Evolutionary conservation across 768 basidiomycete genomes (phyloP).

Genomic region (Imleria badia): DNA sequence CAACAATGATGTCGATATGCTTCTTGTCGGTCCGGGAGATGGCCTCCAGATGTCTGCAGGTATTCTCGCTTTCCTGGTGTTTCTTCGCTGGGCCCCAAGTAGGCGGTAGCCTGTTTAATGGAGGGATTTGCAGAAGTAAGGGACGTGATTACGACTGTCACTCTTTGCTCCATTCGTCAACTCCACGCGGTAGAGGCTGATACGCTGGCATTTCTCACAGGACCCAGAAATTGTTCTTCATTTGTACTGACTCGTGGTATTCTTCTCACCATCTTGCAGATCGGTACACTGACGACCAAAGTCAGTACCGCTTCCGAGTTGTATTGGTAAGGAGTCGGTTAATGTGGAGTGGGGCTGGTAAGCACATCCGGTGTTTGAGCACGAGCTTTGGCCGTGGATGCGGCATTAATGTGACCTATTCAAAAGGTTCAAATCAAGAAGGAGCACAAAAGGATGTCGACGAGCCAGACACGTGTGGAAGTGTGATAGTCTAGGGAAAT

Average conservation of each 20-base stretch:
- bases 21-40: not conserved
- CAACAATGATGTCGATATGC: not conserved
- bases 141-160: slow-evolving; percentile 7
- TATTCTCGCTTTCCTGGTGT: not conserved
- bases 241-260: slow-evolving; percentile 16
- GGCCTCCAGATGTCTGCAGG: not conserved
- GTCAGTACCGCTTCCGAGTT: not conserved
- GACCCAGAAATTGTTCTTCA: slow-evolving; percentile 3
- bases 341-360: not conserved
- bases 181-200: slow-evolving; percentile 1
- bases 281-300: not conserved
- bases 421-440: slow-evolving; percentile 6
- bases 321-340: slow-evolving; percentile 6
- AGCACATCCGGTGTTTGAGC: not conserved
- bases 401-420: not conserved
- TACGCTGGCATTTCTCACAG: slow-evolving; percentile 3
- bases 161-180: slow-evolving; percentile 14
- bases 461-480: no score
- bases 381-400: not conserved
- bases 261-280: slow-evolving; percentile 14
- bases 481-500: no score
- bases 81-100: not conserved
- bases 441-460: not conserved
- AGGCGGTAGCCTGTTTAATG: not conserved
- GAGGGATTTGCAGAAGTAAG: slow-evolving; percentile 3